A percentile compares a stretch with the other conserved stretches of the same genome.
phyloP scores from a whole-genome alignment of 2,329 filamentous ascomycete genomes.

The Purpureocillium lavendulum region DNA sequence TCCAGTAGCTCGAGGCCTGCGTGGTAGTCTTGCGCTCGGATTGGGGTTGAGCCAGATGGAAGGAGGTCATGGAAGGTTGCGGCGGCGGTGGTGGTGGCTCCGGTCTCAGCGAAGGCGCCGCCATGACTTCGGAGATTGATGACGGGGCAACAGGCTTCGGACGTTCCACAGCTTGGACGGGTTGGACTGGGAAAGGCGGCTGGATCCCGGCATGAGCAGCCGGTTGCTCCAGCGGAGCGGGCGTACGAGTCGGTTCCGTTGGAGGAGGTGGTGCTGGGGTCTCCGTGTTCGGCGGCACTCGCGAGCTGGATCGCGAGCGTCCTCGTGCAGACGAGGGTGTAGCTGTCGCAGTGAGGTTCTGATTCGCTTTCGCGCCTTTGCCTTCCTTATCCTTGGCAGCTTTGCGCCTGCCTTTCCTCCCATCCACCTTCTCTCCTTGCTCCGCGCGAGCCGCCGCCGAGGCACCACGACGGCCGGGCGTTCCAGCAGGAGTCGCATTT shows the following conservation, averaged over 20 bases:
- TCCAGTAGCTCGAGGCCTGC: conserved; percentile 78
- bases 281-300: conserved; percentile 35
- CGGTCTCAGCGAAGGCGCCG: conserved; percentile 46
- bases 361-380: conserved; percentile 30
- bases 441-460: conserved; percentile 30
- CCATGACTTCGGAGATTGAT: conserved; percentile 45
- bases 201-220: conserved; percentile 29
- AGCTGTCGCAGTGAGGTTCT: conserved; percentile 39
- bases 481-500: conserved; percentile 46
- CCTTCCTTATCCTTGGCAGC: conserved; percentile 30
- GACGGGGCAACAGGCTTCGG: conserved; percentile 23
- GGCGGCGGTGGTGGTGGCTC: conserved; percentile 39
- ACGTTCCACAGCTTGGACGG: conserved; percentile 23
- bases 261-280: conserved; percentile 25
- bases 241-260: conserved; percentile 30
- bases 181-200: conserved; percentile 29
- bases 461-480: conserved; percentile 43
- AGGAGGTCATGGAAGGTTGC: conserved; percentile 38
- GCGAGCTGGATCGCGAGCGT: conserved; percentile 47
- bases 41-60: conserved; percentile 38
- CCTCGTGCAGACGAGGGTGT: conserved; percentile 30
- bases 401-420: conserved; percentile 28
- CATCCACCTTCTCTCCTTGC: conserved; percentile 35
- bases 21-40: conserved; percentile 43
- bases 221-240: conserved; percentile 35